Evolutionary conservation across 495 filamentous ascomycete genomes (phyloP), one percentile per base, ranked within the genome.

Genomic region (Penicillium longicatenatum): DNA sequence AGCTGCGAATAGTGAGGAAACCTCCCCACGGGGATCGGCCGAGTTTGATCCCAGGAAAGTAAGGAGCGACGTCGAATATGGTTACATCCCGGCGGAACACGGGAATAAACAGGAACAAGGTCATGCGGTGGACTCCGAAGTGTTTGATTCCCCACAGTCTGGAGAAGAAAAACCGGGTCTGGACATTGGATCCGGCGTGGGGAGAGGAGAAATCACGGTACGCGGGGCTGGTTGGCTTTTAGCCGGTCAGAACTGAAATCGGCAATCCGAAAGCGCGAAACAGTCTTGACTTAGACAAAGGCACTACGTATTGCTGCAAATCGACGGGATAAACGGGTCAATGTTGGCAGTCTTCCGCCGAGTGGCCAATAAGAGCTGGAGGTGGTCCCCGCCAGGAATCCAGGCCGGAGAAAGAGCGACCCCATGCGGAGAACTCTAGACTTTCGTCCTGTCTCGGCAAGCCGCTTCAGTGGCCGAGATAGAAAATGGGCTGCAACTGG

Each of bases 1-100:
- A 63, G 7, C 9, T 10, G 14, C 19, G 31, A 33, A 44, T 39
- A 4, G 37, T 39, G 37, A 50, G 30, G 58, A 46, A 60, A 48
- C 11, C 55, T 59, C 52, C 29, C 60, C 58, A 59, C 63, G 66
- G 52, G 41, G 63, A 66, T 64, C 60, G 55, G 54, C 66, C 55
- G 21, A 53, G n/a, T 44, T n/a, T 50, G 37, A 30, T 14, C 45
- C 58, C 54, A 46, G 8, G 54, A 55, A 59, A 58, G 63, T 30
- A 57, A 54, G 50, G 50, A 44, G 29, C 22, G 41, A 46, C 45
- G 4, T 60, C 57, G 19, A 19, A 60, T 49, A 4, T 43, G 46
- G 62, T 57, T 58, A 58, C 57, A 60, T 62, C 21, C 50, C 50
- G 26, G 50, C 20, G 39, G 21, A 4, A 42, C 50, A 39, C 12